Percentiles rank a stretch among this genome's conserved stretches.
phyloP scores from a whole-genome alignment of 306 rosid species.

The Biancaea sappan region DNA sequence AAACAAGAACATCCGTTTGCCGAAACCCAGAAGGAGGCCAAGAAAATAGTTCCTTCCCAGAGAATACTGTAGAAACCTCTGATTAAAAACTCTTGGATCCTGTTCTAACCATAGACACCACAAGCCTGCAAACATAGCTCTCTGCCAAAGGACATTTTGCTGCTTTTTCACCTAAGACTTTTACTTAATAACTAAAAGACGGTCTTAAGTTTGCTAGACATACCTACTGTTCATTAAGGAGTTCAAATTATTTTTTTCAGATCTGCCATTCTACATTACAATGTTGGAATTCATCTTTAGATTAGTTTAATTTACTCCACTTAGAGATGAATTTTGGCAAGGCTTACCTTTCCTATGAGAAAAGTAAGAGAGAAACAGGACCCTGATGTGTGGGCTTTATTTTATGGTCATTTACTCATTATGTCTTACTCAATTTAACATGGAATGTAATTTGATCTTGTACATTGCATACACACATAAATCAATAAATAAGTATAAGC shows the following conservation, averaged over 20 bases:
- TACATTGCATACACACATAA: no score
- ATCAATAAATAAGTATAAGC: no score
- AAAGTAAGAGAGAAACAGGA: background rate
- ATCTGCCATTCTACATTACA: background rate
- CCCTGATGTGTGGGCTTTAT: background rate
- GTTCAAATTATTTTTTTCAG: background rate
- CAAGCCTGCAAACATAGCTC: background rate
- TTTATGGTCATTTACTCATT: background rate
- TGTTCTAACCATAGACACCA: background rate
- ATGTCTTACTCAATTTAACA: background rate
- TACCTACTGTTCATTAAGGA: background rate
- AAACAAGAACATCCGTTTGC: no score
- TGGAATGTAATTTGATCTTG: no score
- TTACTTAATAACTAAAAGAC: background rate
- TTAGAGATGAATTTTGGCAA: background rate
- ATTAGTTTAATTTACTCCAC: background rate
- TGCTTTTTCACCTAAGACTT: background rate
- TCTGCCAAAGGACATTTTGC: background rate
- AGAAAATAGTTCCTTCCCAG: background rate
- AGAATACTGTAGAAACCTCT: background rate
- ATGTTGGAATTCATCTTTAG: background rate
- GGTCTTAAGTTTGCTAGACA: background rate
- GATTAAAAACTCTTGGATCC: background rate
- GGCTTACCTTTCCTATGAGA: background rate
- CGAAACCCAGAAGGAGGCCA: background rate